phyloP scores from a whole-genome alignment of 2,329 filamentous ascomycete species.

The Epichloe gansuensis region DNA sequence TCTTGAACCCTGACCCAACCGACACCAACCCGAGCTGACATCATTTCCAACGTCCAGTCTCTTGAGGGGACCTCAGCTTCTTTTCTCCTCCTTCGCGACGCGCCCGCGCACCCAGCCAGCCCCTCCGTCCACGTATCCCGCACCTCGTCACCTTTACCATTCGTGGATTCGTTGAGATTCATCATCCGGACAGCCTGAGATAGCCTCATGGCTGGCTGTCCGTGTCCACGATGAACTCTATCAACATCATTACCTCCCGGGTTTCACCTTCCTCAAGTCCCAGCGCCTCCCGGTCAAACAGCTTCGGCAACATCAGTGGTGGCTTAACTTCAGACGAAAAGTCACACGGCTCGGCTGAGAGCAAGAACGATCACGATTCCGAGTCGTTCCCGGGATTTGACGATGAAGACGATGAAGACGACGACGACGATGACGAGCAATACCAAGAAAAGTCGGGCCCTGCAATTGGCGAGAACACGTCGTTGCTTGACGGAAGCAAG shows the following conservation, averaged over 20 bases:
- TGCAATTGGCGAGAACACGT: constrained; percentile 49
- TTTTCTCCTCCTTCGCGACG: neutral
- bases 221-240: constrained; percentile 75
- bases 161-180: neutral
- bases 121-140: neutral
- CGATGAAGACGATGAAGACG: constrained; percentile 26
- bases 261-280: constrained; percentile 53
- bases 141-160: neutral
- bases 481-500: constrained; percentile 35
- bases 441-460: constrained; percentile 22
- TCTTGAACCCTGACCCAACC: neutral
- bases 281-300: constrained; percentile 47
- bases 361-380: constrained; percentile 22
- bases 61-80: neutral
- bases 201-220: constrained; percentile 41
- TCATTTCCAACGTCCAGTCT: neutral
- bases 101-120: neutral
- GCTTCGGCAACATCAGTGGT: constrained; percentile 40
- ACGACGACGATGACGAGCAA: constrained; percentile 26
- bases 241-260: constrained; percentile 84
- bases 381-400: constrained; percentile 25
- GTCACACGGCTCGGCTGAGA: constrained; percentile 20
- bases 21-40: neutral
- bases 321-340: constrained; percentile 32
- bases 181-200: constrained; percentile 2